Evolutionary conservation across 345 rosid genomes (phyloP), one percentile per base, ranked within the genome.

Genomic region (Salix caprea): DNA sequence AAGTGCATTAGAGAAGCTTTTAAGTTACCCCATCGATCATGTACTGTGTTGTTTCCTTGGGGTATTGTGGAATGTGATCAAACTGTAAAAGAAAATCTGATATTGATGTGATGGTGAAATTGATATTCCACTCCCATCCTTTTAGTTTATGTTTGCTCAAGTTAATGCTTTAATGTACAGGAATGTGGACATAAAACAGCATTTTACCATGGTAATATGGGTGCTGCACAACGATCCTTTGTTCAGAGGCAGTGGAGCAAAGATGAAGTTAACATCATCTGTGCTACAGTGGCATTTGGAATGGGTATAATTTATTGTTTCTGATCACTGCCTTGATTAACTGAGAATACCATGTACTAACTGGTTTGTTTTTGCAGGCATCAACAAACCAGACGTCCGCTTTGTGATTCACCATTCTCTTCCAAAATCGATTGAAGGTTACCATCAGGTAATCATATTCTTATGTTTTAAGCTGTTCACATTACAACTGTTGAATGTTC

Each of bases 331-430:
- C 58, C 58, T 83, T 61, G 65, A 67, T 73, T 74, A 37, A 76
- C 13, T 28, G 48, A 78, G 80, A 75, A 48, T 46, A 68, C 50
- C 56, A 60, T 39, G 52, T 68, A 58, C 39, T 81, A 76, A 85
- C 74, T 64, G 65, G 65, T 69, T 21, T 70, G 65, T 86, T 85
- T 32, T 14, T 46, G 15, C 85, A 96, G 99, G 99, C 80, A 96
- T 96, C 80, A 96, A 96, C 87, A 96, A 96, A 82, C 99, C 99
- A 65, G 99, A 96, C 81, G 99, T 96, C 36, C 97, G 99, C 80
- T 96, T 91, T 88, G 99, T 96, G 78, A 93, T 96, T 84, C 99
- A 96, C 84, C 99, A 96, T 82, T 96, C 99, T 56, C 94, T 96
- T 62, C 99, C 99, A 54, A 96, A 96, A 82, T 96, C 99, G 44